Conservation (phyloP, 192 early-diverging fungal species). For the Entophlyctis luteolus region DNA sequence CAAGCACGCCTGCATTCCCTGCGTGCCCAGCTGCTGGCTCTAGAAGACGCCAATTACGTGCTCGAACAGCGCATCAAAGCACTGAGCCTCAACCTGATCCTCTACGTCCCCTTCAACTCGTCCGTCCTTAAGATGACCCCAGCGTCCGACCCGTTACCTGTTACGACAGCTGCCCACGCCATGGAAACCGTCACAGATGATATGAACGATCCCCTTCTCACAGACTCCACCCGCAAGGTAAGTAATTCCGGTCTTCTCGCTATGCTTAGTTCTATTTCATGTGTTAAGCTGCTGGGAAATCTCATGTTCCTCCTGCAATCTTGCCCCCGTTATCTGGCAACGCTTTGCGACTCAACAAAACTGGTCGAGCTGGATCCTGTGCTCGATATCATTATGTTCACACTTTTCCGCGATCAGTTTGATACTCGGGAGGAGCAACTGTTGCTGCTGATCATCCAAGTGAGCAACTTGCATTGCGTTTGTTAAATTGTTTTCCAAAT, state of each 20-base stretch:
- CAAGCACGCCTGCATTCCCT: too few species aligned
- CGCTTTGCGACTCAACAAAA: conserved; percentile 75
- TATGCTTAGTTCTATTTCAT: conserved; percentile 34
- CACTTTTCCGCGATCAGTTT: conserved; percentile 93
- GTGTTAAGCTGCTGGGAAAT: conserved; percentile 88
- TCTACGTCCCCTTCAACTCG: too few species aligned
- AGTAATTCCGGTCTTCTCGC: not conserved
- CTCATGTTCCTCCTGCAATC: conserved; percentile 88
- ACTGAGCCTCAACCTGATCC: too few species aligned
- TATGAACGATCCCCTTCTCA: too few species aligned
- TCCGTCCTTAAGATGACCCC: too few species aligned
- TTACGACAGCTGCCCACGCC: too few species aligned
- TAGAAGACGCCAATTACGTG: too few species aligned
- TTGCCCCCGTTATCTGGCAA: conserved; percentile 87
- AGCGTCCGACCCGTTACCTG: too few species aligned
- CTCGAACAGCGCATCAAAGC: too few species aligned
- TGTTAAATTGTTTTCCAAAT: not conserved
- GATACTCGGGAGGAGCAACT: conserved; percentile 94
- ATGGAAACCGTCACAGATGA: too few species aligned
- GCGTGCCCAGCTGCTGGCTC: too few species aligned
- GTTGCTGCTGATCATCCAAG: conserved; percentile 93
- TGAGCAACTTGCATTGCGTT: conserved; percentile 28
- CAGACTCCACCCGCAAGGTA: not conserved
- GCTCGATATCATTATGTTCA: conserved; percentile 94
- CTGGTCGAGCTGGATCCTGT: conserved; percentile 90